Base-by-base conservation (phyloP, 495 filamentous ascomycete species). In the Tuber borchii region DNA sequence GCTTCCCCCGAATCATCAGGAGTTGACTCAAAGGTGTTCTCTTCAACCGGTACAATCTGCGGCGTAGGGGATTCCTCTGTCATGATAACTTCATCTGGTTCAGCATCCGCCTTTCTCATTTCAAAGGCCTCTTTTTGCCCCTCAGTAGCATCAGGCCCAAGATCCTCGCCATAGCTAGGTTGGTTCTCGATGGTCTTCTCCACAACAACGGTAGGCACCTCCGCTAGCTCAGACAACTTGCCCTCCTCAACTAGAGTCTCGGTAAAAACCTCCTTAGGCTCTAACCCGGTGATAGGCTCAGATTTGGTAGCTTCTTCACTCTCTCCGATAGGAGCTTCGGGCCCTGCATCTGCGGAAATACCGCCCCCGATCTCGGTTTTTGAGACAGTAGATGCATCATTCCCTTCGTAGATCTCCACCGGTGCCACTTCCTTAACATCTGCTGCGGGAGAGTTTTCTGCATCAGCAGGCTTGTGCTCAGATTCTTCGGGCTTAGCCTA, bases 41-140 rank as follows among this genome's bases (percentile, higher is more conserved):
- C 73, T 14, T 72, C 65, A 40, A 17, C 22, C 12, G 69, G 68
- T 40, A 56, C 2, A 42, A 39, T 37, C 37, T 73, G 39, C 16
- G 69, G 19, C 26, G 46, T 61, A 65, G 34, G 19, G 31, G 40
- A 61, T 14, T 75, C 73, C n/a, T 71, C 77, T 42, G 71, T 44
- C 51, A 61, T 17, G 43, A 73, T 12, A 45, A 73, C 43, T 19
- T 73, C 70, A 71, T 80, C 76, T 17, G 76, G 73, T 17, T 78
- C 51, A 19, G 73, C 78, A 75, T 75, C 75, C 40, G 69, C 72
- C 19, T 71, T 69, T 80, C 87, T 87, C 44, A 71, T 75, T 39
- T 78, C 78, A 22, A 79, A 78, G n/a, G 78, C 78, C 39, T 78
- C 76, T 34, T 68, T 69, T 31, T 75, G 72, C 16, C 74, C 69